Base-by-base conservation (phyloP, 352 stramenopile species). In the Globisporangium polare region DNA sequence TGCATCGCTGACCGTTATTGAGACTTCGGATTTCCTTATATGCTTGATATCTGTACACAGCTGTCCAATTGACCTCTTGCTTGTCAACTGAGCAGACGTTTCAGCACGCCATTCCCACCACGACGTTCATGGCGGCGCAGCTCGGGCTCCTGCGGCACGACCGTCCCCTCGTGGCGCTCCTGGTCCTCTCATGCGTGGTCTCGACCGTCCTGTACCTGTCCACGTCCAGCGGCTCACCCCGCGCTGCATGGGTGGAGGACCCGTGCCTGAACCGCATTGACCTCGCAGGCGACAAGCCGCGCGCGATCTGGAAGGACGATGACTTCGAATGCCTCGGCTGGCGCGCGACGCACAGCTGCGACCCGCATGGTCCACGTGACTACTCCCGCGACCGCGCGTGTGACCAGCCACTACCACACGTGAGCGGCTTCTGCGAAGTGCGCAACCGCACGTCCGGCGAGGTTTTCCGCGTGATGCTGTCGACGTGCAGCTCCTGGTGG, bases 291-390 rank as follows among this genome's bases (percentile, higher is more conserved):
- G 70, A 77, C 64, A 69, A 71, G 65, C 42, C 75, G 35, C 46
- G 41, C 5, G 65, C 46, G 27, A 56, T 86, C 53, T 90, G 80
- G 80, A 66, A 26, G 0, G 67, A 83, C 33, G 73, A 72, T 37
- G 77, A 87, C 29, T 89, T 91, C 51, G 75, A 91, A 66, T 93
- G 84, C 60, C 51, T 91, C 15, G 81, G 78, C 46, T 92, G 83
- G 81, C 63, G 69, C n/a, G 80, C 81, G 15, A 90, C 83, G n/a
- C 71, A 75, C 61, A 45, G 53, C 13, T 92, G 83, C 62, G 72
- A 90, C 55, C 80, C 79, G 47, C 80, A 86, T 56, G 80, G 78
- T 0, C 60, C 66, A 29, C 68, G 77, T 3, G 81, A 91, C 52
- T 26, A 39, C 3, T 47, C 53, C 0, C 63, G 70, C 0, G 78